These are phyloP conservation scores for Wilcoxina mikolae DNA, from an alignment of 495 filamentous ascomycete genomes.

Conservation along the genomic window DNA sequence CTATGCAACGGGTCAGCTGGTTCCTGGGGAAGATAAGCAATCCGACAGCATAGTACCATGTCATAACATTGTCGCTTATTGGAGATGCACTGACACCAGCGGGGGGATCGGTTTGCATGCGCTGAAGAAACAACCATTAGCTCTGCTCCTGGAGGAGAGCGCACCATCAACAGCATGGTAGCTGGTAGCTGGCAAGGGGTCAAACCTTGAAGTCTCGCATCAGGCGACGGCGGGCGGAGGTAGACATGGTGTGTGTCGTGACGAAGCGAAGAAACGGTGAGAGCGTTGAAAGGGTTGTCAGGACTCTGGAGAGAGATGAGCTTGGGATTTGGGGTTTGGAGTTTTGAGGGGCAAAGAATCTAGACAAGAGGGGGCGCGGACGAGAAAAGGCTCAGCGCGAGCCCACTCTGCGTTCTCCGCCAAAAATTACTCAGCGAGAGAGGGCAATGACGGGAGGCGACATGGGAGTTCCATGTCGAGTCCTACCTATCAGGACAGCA, in stretches of 20 bases:
- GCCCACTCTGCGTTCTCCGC: too few relatives aligned
- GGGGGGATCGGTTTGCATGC: slow-evolving; percentile 98
- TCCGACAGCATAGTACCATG: slow-evolving; percentile 49
- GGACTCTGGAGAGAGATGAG: too few relatives aligned
- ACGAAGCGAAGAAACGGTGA: background rate
- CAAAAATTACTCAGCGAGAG: too few relatives aligned
- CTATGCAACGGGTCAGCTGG: slow-evolving; percentile 34
- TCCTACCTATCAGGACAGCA: too few relatives aligned
- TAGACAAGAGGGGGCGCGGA: background rate
- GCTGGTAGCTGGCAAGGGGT: slow-evolving; percentile 6
- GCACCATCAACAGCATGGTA: background rate
- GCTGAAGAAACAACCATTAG: slow-evolving; percentile 37
- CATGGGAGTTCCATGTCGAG: too few relatives aligned
- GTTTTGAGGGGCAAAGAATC: background rate
- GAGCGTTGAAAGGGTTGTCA: too few relatives aligned
- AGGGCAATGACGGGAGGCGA: too few relatives aligned
- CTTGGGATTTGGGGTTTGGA: too few relatives aligned
- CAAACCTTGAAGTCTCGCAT: slow-evolving; percentile 98
- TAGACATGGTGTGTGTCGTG: slow-evolving; percentile 58
- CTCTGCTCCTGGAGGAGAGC: background rate
- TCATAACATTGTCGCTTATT: slow-evolving; percentile 98
- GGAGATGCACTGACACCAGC: slow-evolving; percentile 94
- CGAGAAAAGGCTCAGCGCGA: background rate
- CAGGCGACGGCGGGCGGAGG: slow-evolving; percentile 78
- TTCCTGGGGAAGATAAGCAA: background rate